Evolutionary conservation across 768 basidiomycete species (phyloP), one percentile per base, ranked within the genome.

Genomic region (Lactifluus subvellereus): DNA sequence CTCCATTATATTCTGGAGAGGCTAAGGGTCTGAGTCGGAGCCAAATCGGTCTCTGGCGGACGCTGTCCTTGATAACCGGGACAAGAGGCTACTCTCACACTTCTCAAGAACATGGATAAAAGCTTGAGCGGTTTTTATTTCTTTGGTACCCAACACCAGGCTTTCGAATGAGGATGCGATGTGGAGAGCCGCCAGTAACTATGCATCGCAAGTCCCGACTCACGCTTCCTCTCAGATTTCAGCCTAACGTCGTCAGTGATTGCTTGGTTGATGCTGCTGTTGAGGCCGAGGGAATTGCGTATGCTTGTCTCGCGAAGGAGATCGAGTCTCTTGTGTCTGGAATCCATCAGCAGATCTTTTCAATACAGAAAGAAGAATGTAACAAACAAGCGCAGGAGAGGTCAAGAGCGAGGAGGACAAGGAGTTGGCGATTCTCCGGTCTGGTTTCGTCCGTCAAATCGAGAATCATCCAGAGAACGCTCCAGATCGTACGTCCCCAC

Each of bases 291-390:
- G 33, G 33, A 35, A 27, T 30, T 0, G 68, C 68, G 1, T 52
- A 38, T 9, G 7, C 40, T 18, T 54, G 61, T 43, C 57, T 71
- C 14, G 8, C n/a, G 14, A 40, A 33, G 7, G 22, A 10, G n/a
- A 18, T 69, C 18, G 43, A 58, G 0, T 51, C 43, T 3, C 54
- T 60, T 30, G 62, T 49, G 37, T 27, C 55, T 16, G 55, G 57
- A 0, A 42, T 61, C 1, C 16, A 59, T 0, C 20, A 30, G 0
- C 51, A 61, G n/a, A 62, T 66, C 2, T 35, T 51, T 11, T 5
- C 50, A 7, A 61, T 47, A 0, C 69, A 69, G 52, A 54, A 60
- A 14, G 59, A 40, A 0, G 66, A 58, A 4, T 62, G 58, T 32
- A 40, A 54, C 7, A 48, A 35, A 32, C 60, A 59, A 22, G 48